phyloP scores from a whole-genome alignment of 1,284 basidiomycete species.

The Mycosarcoma maydis region DNA sequence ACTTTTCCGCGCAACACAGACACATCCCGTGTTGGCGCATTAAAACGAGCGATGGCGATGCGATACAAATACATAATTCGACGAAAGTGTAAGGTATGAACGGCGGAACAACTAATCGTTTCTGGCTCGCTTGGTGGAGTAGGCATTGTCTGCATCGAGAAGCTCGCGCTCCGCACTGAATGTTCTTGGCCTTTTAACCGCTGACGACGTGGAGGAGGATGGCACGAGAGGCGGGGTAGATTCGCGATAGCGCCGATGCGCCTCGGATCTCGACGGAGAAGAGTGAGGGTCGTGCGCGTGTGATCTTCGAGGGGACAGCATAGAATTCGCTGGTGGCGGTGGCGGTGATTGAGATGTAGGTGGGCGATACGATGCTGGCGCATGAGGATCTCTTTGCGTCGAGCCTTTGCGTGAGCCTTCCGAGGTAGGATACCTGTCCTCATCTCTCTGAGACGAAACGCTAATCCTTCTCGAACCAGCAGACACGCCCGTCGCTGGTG shows the following conservation, averaged over 20 bases:
- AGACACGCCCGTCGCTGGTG: neutral
- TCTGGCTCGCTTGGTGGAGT: conserved; percentile 29
- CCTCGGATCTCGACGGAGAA: conserved; percentile 15
- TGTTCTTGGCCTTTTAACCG: conserved; percentile 31
- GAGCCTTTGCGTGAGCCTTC: conserved; percentile 14
- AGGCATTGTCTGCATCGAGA: conserved; percentile 18
- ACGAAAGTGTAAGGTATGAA: too few relatives aligned
- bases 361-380: conserved; percentile 3
- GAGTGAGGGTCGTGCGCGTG: conserved; percentile 14
- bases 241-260: conserved; percentile 14
- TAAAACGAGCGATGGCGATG: too few relatives aligned
- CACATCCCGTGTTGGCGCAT: too few relatives aligned
- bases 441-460: conserved; percentile 5
- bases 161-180: conserved; percentile 22
- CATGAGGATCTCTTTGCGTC: conserved; percentile 5
- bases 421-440: conserved; percentile 15
- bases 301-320: conserved; percentile 2
- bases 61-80: too few relatives aligned
- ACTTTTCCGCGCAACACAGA: too few relatives aligned
- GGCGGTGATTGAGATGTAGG: conserved; percentile 18
- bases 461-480: neutral
- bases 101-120: conserved; percentile 19
- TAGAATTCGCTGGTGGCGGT: neutral
- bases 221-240: conserved; percentile 21
- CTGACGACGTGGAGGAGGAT: conserved; percentile 1